phyloP scores from a whole-genome alignment of 2,329 filamentous ascomycete species.

The Parascedosporium putredinis region DNA sequence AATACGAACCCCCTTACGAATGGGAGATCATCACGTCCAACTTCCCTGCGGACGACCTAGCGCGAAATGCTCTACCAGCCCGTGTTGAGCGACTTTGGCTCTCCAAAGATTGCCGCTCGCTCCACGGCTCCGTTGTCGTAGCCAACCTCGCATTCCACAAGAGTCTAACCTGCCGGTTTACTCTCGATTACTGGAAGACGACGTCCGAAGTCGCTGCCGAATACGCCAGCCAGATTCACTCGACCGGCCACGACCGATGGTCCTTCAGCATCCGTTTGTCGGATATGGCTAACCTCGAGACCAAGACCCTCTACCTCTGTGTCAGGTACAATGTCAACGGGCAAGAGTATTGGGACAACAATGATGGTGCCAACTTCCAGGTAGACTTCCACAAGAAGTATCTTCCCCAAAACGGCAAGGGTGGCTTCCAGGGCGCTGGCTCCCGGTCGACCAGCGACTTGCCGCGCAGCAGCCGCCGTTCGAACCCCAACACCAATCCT shows the following conservation, averaged over 20 bases:
- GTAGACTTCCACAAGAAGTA: constrained; percentile 82
- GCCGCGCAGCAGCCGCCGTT: constrained; percentile 56
- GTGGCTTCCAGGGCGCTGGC: constrained; percentile 36
- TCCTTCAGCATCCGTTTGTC: constrained; percentile 89
- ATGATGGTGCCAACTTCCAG: constrained; percentile 77
- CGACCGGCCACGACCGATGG: constrained; percentile 71
- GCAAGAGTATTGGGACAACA: constrained; percentile 93
- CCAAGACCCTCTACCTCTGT: constrained; percentile 88
- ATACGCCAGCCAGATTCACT: constrained; percentile 67
- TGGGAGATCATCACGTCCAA: constrained; percentile 84
- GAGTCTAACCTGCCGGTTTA: constrained; percentile 82
- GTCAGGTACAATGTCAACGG: constrained; percentile 78
- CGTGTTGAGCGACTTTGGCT: constrained; percentile 79
- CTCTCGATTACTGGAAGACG: constrained; percentile 96
- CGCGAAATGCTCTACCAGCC: constrained; percentile 57
- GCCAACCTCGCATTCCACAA: constrained; percentile 88
- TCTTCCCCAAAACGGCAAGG: constrained; percentile 50
- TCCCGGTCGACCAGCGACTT: constrained; percentile 43
- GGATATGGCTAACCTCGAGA: constrained; percentile 82
- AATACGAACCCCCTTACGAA: constrained; percentile 48
- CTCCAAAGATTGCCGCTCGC: constrained; percentile 74
- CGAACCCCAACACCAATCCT: constrained; percentile 27
- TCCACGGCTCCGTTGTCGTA: constrained; percentile 76
- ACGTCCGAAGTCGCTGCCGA: constrained; percentile 91
- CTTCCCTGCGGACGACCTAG: constrained; percentile 55